These are phyloP conservation scores for Trichomonas vaginalis DNA, from an alignment of 208 protist genomes.

Conservation along the genomic window DNA sequence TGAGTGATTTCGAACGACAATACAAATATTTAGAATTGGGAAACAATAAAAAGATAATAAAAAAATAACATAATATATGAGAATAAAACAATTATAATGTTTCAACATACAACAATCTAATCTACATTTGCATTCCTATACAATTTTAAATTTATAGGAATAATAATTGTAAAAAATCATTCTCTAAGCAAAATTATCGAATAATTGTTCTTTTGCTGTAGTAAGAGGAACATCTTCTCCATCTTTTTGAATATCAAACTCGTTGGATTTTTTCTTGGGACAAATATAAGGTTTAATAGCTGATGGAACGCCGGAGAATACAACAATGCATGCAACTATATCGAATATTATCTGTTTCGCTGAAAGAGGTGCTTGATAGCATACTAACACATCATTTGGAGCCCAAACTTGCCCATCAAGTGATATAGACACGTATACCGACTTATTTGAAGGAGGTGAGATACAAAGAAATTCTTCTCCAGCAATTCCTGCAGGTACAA, in stretches of 20 bases:
- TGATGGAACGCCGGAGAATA: neutral
- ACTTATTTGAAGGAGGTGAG: neutral
- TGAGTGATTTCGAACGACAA: too few relatives aligned
- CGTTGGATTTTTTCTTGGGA: neutral
- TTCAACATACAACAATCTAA: too few relatives aligned
- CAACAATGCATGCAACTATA: neutral
- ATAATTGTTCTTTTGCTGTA: neutral
- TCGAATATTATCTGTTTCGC: neutral
- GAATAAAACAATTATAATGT: too few relatives aligned
- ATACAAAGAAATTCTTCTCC: neutral
- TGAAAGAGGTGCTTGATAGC: neutral
- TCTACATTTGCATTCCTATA: too few relatives aligned
- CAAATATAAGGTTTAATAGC: neutral
- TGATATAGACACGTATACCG: neutral
- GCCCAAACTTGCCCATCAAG: neutral
- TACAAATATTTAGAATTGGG: too few relatives aligned
- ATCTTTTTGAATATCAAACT: neutral
- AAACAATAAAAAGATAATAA: too few relatives aligned
- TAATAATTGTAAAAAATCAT: too few relatives aligned
- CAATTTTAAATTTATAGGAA: too few relatives aligned
- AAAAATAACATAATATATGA: too few relatives aligned
- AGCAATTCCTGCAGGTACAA: neutral
- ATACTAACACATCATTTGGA: neutral
- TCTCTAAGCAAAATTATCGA: neutral
- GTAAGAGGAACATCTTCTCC: neutral